Conservation (phyloP, 768 basidiomycete species). For the Paxillus ammoniavirescens region DNA sequence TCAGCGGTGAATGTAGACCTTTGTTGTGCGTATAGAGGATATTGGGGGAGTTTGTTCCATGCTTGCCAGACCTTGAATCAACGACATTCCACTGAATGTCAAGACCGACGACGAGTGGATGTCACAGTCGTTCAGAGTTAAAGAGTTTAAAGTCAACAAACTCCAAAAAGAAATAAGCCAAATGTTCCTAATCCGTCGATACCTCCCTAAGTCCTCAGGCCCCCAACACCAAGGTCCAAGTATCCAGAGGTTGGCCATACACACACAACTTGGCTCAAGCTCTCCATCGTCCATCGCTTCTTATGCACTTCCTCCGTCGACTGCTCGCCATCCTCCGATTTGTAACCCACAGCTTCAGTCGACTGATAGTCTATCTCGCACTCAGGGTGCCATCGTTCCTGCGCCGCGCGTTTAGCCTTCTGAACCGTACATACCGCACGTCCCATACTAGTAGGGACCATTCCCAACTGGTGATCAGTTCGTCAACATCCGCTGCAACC, state of each 20-base stretch:
- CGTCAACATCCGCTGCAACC: background rate
- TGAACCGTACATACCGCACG: background rate
- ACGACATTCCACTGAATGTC: too few species aligned
- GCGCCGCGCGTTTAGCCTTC: background rate
- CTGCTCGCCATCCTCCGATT: background rate
- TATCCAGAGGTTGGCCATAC: too few species aligned
- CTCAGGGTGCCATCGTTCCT: background rate
- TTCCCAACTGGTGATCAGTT: background rate
- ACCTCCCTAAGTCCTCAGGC: too few species aligned
- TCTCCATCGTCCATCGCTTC: too few species aligned
- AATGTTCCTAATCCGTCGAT: too few species aligned
- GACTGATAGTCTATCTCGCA: background rate
- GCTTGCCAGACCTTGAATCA: background rate
- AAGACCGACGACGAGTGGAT: too few species aligned
- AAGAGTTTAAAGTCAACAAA: too few species aligned
- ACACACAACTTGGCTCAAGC: too few species aligned
- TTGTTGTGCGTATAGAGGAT: conserved; percentile 38
- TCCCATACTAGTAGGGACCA: background rate
- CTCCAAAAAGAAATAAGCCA: too few species aligned
- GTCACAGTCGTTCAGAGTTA: too few species aligned
- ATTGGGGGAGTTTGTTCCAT: conserved; percentile 17
- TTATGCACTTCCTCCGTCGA: background rate
- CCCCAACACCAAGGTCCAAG: too few species aligned
- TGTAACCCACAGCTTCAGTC: background rate
- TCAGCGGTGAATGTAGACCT: conserved; percentile 32